phyloP scores from a whole-genome alignment of 2,329 filamentous ascomycete genomes.

The Bipolaris gigantea region DNA sequence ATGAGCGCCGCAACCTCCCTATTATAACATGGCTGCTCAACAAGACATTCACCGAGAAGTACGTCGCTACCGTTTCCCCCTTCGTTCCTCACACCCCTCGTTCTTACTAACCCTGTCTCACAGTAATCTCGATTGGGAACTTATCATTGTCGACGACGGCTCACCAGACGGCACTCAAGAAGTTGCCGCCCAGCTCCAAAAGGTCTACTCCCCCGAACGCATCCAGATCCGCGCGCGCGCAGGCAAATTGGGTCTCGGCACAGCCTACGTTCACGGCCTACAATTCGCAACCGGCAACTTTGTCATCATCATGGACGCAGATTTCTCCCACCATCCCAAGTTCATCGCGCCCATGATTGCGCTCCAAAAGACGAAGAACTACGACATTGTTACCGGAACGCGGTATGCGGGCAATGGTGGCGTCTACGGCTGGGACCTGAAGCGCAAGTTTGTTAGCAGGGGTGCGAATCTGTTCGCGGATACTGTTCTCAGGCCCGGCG shows the following conservation, averaged over 20 bases:
- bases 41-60: slow-evolving; percentile 89
- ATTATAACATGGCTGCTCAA: slow-evolving; percentile 94
- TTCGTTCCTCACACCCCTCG: background rate
- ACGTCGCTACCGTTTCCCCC: slow-evolving; percentile 39
- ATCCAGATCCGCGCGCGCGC: slow-evolving; percentile 84
- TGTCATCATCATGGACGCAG: slow-evolving; percentile 99
- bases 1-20: slow-evolving; percentile 95
- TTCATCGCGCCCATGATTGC: slow-evolving; percentile 95
- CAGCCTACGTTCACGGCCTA: slow-evolving; percentile 92
- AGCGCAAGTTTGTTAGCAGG: slow-evolving; percentile 72
- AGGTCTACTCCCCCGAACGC: slow-evolving; percentile 73
- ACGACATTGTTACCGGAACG: slow-evolving; percentile 96
- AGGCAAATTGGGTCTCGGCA: slow-evolving; percentile 95
- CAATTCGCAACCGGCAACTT: slow-evolving; percentile 90
- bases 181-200: slow-evolving; percentile 86
- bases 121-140: slow-evolving; percentile 93
- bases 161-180: slow-evolving; percentile 94
- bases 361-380: slow-evolving; percentile 74
- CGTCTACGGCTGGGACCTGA: slow-evolving; percentile 95
- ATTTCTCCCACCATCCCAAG: slow-evolving; percentile 98
- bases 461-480: slow-evolving; percentile 96
- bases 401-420: slow-evolving; percentile 84
- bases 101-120: background rate
- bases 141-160: slow-evolving; percentile 97
- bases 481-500: slow-evolving; percentile 87